A percentile compares a stretch with the other conserved stretches of the same genome.
phyloP scores from a whole-genome alignment of 2,329 filamentous ascomycete genomes.

The Colletotrichum simmondsii region DNA sequence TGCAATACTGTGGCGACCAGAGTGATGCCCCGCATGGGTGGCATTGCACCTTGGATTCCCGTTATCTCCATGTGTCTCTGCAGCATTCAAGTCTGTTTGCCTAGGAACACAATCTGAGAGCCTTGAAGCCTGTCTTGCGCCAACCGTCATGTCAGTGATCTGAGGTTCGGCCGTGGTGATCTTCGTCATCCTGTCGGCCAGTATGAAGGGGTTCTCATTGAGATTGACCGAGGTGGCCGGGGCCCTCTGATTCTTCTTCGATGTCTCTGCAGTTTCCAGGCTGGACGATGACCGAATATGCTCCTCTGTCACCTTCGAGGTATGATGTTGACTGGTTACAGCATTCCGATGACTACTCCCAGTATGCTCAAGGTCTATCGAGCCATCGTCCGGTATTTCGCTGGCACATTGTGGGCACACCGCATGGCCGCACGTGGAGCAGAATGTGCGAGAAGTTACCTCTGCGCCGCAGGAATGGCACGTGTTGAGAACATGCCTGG shows the following conservation, averaged over 20 bases:
- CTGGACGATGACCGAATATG: background rate
- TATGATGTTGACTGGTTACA: background rate
- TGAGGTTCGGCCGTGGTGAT: conserved; percentile 36
- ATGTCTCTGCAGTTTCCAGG: background rate
- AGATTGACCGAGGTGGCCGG: conserved; percentile 33
- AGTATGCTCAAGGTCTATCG: background rate
- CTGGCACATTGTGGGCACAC: conserved; percentile 59
- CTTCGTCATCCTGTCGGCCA: conserved; percentile 42
- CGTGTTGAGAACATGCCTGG: conserved; percentile 44
- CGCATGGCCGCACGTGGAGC: conserved; percentile 61
- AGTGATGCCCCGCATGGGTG: conserved; percentile 39
- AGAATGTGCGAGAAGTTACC: conserved; percentile 51
- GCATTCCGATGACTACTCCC: background rate
- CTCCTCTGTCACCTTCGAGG: background rate
- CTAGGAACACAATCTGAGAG: conserved; percentile 45
- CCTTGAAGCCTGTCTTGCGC: conserved; percentile 35
- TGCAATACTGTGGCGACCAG: conserved; percentile 46
- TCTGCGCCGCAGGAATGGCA: conserved; percentile 63
- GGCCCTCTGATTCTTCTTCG: conserved; percentile 19
- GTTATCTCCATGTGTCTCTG: conserved; percentile 38
- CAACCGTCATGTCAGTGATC: conserved; percentile 36
- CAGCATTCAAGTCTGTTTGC: conserved; percentile 30
- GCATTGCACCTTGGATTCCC: conserved; percentile 43
- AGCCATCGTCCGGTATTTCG: conserved; percentile 42
- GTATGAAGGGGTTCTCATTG: conserved; percentile 46